Evolutionary conservation across 2,329 filamentous ascomycete species (phyloP), one percentile per base, ranked within the genome.

Genomic region (Arthroderma sp.): DNA sequence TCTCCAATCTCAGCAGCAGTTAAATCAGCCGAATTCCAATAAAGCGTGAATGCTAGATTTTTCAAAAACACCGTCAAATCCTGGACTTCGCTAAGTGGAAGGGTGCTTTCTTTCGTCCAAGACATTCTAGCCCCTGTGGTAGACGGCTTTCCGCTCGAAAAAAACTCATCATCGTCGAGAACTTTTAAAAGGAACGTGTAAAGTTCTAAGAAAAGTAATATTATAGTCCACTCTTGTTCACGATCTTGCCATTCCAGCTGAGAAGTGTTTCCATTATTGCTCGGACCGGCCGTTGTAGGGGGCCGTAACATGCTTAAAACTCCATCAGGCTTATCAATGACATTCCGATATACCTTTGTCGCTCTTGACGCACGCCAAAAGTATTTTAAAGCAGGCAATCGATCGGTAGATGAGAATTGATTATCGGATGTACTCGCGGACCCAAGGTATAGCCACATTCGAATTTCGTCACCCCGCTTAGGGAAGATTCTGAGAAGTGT

Each of bases 121-220:
- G 70, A 62, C 70, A 72, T 51, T 73, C 71, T 43, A 34, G 62
- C 66, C 49, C 75, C 66, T 4, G 36, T 37, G 27, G 11, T 27
- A 11, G 11, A 15, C 32, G 32, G 32, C 8, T 38, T 8, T 8
- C 37, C 37, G 45, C 73, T 72, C 46, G 78, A 75, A 50, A 94
- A 83, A 58, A 98, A 98, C 55, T 98, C 91, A 53, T 96, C 89
- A 51, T 98, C 91, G 54, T 98, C 91, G 60, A 89, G 94, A 31
- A 96, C 78, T 54, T 91, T 83, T 8, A 96, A 69, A 2, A 95
- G 78, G 59, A 96, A 96, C 2, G 83, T 86, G 59, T 95, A 98
- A 0, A 98, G 74, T 56, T 98, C 91, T 4, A 98, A 72, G 58
- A 98, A 96, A 0, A 98, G 73, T 0, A 96, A 70, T 36, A 94